Conservation (phyloP, 2,329 filamentous ascomycete genomes). For the Diaporthe citrichinensis region DNA sequence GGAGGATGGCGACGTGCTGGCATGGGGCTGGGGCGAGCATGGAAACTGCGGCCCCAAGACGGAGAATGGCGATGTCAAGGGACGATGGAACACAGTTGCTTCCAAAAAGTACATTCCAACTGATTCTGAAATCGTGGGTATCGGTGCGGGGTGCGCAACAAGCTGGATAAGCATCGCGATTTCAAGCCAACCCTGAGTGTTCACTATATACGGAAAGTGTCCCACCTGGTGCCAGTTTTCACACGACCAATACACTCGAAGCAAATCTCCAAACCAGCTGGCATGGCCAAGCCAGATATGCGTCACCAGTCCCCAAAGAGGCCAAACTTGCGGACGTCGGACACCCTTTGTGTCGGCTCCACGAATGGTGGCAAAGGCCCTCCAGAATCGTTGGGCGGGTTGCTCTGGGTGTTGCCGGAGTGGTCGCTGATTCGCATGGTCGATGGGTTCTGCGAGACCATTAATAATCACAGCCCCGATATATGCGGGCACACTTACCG, state of each 20-base stretch:
- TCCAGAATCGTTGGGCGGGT: slow-evolving; percentile 2
- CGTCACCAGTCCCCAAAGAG: slow-evolving; percentile 47
- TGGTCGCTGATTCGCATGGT: slow-evolving; percentile 45
- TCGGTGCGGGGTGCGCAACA: slow-evolving; percentile 92
- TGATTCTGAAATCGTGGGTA: slow-evolving; percentile 65
- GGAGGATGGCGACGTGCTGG: slow-evolving; percentile 74
- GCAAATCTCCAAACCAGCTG: background rate
- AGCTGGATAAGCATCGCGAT: slow-evolving; percentile 77
- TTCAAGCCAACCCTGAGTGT: slow-evolving; percentile 41
- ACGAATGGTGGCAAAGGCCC: slow-evolving; percentile 56
- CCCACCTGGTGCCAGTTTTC: background rate
- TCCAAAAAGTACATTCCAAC: slow-evolving; percentile 68
- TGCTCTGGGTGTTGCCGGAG: slow-evolving; percentile 42
- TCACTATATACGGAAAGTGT: background rate
- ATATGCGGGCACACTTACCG: slow-evolving; percentile 60
- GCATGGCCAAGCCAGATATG: background rate
- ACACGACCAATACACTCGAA: background rate
- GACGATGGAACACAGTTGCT: slow-evolving; percentile 76
- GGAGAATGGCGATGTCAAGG: slow-evolving; percentile 76
- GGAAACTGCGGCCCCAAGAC: slow-evolving; percentile 89
- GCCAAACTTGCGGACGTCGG: slow-evolving; percentile 69
- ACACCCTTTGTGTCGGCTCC: slow-evolving; percentile 81
- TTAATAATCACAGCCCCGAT: slow-evolving; percentile 2
- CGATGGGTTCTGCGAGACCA: slow-evolving; percentile 57
- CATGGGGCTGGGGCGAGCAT: slow-evolving; percentile 98